These are phyloP conservation scores for Sugiyamaella americana DNA, from an alignment of 805 yeast genomes.

Conservation along the genomic window DNA sequence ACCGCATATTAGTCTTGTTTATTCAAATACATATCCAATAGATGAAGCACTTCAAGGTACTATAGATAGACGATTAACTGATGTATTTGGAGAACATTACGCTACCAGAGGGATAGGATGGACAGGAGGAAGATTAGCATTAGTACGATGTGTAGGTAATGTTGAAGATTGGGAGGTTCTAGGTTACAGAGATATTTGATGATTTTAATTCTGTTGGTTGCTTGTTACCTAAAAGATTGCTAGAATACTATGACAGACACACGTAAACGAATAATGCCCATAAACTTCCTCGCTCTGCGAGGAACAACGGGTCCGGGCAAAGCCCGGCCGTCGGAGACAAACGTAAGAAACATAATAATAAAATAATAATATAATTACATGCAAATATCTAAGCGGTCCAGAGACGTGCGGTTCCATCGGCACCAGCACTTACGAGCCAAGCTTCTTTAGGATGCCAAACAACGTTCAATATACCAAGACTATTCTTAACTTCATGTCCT, in stretches of 20 bases:
- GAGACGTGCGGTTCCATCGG: conserved; percentile 89
- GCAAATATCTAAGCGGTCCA: conserved; percentile 69
- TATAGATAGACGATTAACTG: conserved; percentile 58
- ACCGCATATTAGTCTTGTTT: conserved; percentile 70
- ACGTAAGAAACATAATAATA: too few species aligned
- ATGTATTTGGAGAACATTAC: conserved; percentile 48
- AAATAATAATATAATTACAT: background rate
- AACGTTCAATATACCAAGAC: conserved; percentile 80
- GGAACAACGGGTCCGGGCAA: too few species aligned
- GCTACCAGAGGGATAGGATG: conserved; percentile 43
- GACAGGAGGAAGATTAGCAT: conserved; percentile 62
- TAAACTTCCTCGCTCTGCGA: too few species aligned
- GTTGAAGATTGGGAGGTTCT: conserved; percentile 61
- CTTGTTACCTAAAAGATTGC: too few species aligned
- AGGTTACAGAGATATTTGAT: conserved; percentile 37
- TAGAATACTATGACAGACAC: background rate
- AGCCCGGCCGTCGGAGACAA: too few species aligned
- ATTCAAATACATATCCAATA: conserved; percentile 58
- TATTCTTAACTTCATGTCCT: conserved; percentile 76
- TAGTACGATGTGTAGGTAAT: conserved; percentile 68
- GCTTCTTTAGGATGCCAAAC: conserved; percentile 98
- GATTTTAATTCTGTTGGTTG: too few species aligned
- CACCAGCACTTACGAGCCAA: conserved; percentile 96
- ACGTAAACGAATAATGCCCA: too few species aligned
- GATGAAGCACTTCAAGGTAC: conserved; percentile 61